These are phyloP conservation scores for Beauveria varroae DNA, from an alignment of 2,329 filamentous ascomycete species.

Conservation along the genomic window DNA sequence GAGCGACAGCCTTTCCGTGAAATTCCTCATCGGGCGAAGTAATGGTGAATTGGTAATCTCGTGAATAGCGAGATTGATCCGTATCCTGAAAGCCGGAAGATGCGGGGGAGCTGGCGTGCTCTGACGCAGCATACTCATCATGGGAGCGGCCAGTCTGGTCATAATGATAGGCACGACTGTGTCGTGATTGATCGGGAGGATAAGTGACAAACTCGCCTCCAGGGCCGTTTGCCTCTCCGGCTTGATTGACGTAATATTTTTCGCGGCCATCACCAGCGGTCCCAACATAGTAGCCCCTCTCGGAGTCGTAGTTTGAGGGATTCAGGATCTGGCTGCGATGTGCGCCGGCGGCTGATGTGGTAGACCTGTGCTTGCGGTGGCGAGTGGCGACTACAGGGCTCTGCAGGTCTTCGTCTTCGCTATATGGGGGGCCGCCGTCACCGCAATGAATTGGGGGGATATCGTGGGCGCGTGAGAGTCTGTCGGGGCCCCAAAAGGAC, in stretches of 20 bases:
- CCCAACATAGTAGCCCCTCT: slow-evolving; percentile 59
- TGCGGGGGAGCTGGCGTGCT: slow-evolving; percentile 50
- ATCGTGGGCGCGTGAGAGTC: slow-evolving; percentile 57
- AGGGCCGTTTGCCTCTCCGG: slow-evolving; percentile 63
- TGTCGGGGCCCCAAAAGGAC: slow-evolving; percentile 47
- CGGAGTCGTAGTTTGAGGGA: slow-evolving; percentile 46
- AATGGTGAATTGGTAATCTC: slow-evolving; percentile 91
- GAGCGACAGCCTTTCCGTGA: slow-evolving; percentile 89
- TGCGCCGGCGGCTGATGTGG: slow-evolving; percentile 39
- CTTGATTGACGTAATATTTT: slow-evolving; percentile 65
- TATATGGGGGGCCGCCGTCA: slow-evolving; percentile 86
- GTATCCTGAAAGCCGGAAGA: slow-evolving; percentile 52
- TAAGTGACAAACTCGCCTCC: slow-evolving; percentile 79
- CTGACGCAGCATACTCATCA: slow-evolving; percentile 48
- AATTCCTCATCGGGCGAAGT: slow-evolving; percentile 95
- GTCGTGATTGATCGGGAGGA: slow-evolving; percentile 55
- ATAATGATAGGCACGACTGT: slow-evolving; percentile 39
- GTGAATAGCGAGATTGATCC: slow-evolving; percentile 75
- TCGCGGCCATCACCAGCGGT: slow-evolving; percentile 64
- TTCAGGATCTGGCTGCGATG: slow-evolving; percentile 39
- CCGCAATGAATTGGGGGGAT: slow-evolving; percentile 77
- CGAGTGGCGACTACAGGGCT: slow-evolving; percentile 81
- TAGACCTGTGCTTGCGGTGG: slow-evolving; percentile 79
- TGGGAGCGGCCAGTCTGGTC: slow-evolving; percentile 41
- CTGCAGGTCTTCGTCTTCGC: slow-evolving; percentile 90